Base-by-base conservation (phyloP, 2,329 filamentous ascomycete species). In the Penicillium psychrosexuale region DNA sequence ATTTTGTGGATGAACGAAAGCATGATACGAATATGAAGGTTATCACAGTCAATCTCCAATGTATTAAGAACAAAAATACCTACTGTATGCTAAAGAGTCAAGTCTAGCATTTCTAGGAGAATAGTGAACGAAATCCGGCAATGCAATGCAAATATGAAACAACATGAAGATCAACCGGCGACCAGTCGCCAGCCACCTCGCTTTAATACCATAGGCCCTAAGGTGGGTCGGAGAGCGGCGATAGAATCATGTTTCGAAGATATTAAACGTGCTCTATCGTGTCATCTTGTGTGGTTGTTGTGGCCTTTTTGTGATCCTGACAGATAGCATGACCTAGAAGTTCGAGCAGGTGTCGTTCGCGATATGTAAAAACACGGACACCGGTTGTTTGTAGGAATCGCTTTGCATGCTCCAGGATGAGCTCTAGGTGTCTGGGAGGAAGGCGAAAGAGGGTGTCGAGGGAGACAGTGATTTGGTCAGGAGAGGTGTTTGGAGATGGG, bases 311-410 rank as follows among this genome's bases (percentile, higher is more conserved):
- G 44, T 65, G 63, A 55, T 66, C 59, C 50, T 42, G 56, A 57
- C 57, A 65, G 51, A 62, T 43, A 36, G 63, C 61, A 42, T 58
- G 61, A 5, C 61, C 61, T 1, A 62, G 31, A 28, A 66, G 27
- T 44, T 66, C 64, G 12, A 66, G 55, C 2, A 66, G 48, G 47
- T 66, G 47, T 27, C 63, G 58, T 47, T 66, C 63, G 8, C 63
- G 63, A 54, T 66, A 48, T 12, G 49, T 61, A 34, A 66, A 66
- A 5, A 60, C 27, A 2, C 44, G 34, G 3, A 60, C 55, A 13
- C 59, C 64, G 1, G 57, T 59, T 1, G 33, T 55, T 34, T 27
- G 45, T 4, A 66, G 13, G 8, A 66, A 66, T 1, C 27, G 22
- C 11, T 50, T 46, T 11, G 62, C 53, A 19, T 65, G 61, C 13